A percentile compares a stretch with the other conserved stretches of the same genome.
phyloP scores from a whole-genome alignment of 176 grass and related monocot species.

The Calamus simplicifolius region DNA sequence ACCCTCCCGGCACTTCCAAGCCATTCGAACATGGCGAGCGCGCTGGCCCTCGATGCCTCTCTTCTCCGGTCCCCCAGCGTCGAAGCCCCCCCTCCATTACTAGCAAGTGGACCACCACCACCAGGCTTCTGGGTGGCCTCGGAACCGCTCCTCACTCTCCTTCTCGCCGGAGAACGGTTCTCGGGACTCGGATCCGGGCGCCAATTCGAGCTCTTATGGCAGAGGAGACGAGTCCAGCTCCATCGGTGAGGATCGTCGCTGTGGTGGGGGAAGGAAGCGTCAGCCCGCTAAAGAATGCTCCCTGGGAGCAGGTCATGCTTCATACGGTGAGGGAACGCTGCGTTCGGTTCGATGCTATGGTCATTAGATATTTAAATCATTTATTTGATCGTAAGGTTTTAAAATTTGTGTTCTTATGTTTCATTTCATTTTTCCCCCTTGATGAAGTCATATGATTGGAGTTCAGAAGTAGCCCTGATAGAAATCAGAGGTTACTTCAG shows the following conservation, averaged over 20 bases:
- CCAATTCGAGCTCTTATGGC: background rate
- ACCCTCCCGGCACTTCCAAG: too few species aligned
- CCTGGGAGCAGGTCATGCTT: slow-evolving; percentile 87
- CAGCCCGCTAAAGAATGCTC: slow-evolving; percentile 54
- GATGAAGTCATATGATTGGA: too few species aligned
- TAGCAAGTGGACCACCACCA: too few species aligned
- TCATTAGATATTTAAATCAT: background rate
- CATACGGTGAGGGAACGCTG: slow-evolving; percentile 43
- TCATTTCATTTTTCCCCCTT: too few species aligned
- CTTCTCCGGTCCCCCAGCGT: too few species aligned
- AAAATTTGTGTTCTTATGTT: background rate
- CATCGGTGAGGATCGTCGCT: slow-evolving; percentile 34
- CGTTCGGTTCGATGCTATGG: background rate
- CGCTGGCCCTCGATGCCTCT: too few species aligned
- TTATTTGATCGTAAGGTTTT: background rate
- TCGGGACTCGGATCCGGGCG: background rate
- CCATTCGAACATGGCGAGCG: too few species aligned
- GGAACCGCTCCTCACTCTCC: background rate
- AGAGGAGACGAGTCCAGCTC: slow-evolving; percentile 1
- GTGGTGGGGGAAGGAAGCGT: slow-evolving; percentile 62
- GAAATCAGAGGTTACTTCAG: too few species aligned
- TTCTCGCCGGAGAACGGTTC: background rate
- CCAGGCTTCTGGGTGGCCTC: too few species aligned
- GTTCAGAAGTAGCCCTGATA: too few species aligned
- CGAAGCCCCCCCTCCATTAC: too few species aligned